Base-by-base conservation (phyloP, 495 filamentous ascomycete genomes). In the Aspergillus incahuasiensis region DNA sequence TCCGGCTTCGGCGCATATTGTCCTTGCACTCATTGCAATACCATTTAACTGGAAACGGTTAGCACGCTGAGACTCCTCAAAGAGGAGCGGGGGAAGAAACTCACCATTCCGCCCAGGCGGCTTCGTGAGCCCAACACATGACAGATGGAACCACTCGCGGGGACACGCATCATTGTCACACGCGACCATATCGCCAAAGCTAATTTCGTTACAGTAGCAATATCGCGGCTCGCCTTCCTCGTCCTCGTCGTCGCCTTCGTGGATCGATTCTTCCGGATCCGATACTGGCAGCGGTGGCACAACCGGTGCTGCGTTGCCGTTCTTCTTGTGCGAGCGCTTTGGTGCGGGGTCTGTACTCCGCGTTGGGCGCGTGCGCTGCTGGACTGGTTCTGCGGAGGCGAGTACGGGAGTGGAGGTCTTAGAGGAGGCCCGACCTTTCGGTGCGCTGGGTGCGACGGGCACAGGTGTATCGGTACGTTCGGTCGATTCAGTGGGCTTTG, bases 111-210 rank as follows among this genome's bases (percentile, higher is more conserved):
- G 83, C 42, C 81, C 88, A 24, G 94, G 94, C 45, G 92, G 88
- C 62, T 88, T 89, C 48, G 84, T 89, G 68, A 98, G 66, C 51
- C 90, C 92, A 16, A 95, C 91, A 69, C 94, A 98, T 38, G 85
- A 86, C 40, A 98, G 68, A 79, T 98, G 94, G 75, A 97, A 98
- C 94, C 94, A 98, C 73, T 97, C 92, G 58, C 83, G 80, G 57
- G 85, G 81, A 73, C 94, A 98, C 22, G 79, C 80, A 48, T 92
- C 88, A 42, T 86, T 89, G 65, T 98, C 94, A 60, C 94, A 98
- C n/a, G 87, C 94, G 15, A 98, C 89, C 94, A 98, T 98, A 72
- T 95, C 89, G 19, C 94, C 94, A 64, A 96, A 98, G 63, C 88
- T 94, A 30, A 96, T 85, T 56, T 86, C 82, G 59, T 97, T 89